Conservation (phyloP, 805 yeast species). For the Candida pini region DNA sequence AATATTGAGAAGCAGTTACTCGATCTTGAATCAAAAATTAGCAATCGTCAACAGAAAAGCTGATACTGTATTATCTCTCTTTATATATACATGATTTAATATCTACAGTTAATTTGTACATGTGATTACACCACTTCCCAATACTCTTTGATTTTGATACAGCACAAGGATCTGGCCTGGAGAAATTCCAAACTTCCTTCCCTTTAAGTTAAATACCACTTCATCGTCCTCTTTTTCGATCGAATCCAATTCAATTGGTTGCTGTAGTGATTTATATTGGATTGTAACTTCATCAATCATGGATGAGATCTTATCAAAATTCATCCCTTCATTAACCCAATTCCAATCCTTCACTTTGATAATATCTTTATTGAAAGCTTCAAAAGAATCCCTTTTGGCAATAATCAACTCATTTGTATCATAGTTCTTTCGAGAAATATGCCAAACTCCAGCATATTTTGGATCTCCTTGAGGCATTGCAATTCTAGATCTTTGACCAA, state of each 20-base stretch:
- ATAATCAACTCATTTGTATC: constrained; percentile 71
- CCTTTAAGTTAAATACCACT: constrained; percentile 34
- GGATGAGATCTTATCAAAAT: constrained; percentile 5
- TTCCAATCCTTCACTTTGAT: constrained; percentile 41
- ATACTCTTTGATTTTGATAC: constrained; percentile 57
- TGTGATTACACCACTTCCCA: constrained; percentile 55
- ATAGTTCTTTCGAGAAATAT: constrained; percentile 63
- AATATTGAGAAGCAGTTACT: constrained; percentile 7
- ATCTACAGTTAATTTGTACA: constrained; percentile 4
- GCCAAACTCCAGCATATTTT: constrained; percentile 74
- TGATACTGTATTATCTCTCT: not conserved
- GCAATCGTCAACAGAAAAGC: too few species aligned
- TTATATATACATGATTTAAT: constrained; percentile 4
- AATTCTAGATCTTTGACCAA: constrained; percentile 79
- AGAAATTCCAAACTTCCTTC: constrained; percentile 67
- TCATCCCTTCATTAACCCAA: constrained; percentile 36
- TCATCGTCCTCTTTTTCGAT: constrained; percentile 16
- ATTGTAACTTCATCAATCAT: constrained; percentile 32
- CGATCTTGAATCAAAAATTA: not conserved
- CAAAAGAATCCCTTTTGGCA: constrained; percentile 62
- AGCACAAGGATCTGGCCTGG: constrained; percentile 84
- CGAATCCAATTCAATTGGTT: constrained; percentile 29
- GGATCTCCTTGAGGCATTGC: constrained; percentile 90
- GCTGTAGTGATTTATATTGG: constrained; percentile 73
- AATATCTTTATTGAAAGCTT: constrained; percentile 42